Conservation (phyloP, 2,329 filamentous ascomycete species). For the Aspergillus aculeatinus region DNA sequence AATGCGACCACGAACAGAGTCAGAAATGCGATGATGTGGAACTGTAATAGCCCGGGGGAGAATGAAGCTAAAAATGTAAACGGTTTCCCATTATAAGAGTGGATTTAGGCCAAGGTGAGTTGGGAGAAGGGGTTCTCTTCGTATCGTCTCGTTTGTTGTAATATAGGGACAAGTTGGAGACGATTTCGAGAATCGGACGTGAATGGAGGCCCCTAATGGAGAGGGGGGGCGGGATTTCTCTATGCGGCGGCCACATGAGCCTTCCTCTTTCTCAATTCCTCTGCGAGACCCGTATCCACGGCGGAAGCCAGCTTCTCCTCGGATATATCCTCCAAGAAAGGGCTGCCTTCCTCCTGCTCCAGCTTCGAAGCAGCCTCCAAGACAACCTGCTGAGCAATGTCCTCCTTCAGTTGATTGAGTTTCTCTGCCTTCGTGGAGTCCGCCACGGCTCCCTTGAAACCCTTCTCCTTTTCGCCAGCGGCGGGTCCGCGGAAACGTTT, state of each 20-base stretch:
- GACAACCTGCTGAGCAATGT: constrained; percentile 33
- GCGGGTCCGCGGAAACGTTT: constrained; percentile 56
- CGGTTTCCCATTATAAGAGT: not conserved
- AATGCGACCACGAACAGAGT: not conserved
- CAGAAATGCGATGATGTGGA: not conserved
- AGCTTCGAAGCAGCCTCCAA: constrained; percentile 36
- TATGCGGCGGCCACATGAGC: constrained; percentile 16
- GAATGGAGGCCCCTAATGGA: not conserved
- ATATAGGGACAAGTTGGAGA: not conserved
- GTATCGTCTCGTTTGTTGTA: not conserved
- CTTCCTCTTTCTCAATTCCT: constrained; percentile 68
- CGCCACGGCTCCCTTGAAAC: constrained; percentile 19
- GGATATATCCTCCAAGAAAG: constrained; percentile 27
- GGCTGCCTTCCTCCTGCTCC: constrained; percentile 31
- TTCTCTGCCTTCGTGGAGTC: constrained; percentile 14
- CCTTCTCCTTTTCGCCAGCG: constrained; percentile 10
- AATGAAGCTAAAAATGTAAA: not conserved
- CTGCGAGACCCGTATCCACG: constrained; percentile 73
- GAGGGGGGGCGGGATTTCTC: not conserved
- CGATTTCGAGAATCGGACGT: not conserved
- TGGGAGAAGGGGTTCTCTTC: not conserved
- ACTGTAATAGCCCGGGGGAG: not conserved
- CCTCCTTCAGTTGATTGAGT: constrained; percentile 19
- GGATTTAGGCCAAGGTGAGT: not conserved
- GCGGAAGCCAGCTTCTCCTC: constrained; percentile 25